Percentiles rank a stretch among this genome's conserved stretches.
phyloP scores from a whole-genome alignment of 495 filamentous ascomycete genomes.

The Penicillium chermesinum region DNA sequence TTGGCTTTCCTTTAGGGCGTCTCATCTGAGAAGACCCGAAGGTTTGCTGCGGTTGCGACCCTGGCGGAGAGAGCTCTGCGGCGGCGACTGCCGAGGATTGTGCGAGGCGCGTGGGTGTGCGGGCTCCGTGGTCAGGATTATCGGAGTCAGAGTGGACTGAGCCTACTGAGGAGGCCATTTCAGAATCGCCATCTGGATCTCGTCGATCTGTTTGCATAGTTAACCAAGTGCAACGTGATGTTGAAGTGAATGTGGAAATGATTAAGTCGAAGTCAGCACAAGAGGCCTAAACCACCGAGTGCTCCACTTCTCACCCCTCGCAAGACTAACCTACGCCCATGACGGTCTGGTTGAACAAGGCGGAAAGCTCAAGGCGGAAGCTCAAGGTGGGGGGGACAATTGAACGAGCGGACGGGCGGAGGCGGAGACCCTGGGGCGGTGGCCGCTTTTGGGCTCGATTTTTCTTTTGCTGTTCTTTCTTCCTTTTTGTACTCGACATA shows the following conservation, averaged over 20 bases:
- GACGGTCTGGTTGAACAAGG: not conserved
- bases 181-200: conserved; percentile 54
- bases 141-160: conserved; percentile 25
- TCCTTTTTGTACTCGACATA: conserved; percentile 16
- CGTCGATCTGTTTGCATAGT: conserved; percentile 11
- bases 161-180: conserved; percentile 52
- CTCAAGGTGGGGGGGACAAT: conserved; percentile 1
- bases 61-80: conserved; percentile 51
- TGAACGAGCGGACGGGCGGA: conserved; percentile 1
- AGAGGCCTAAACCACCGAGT: too few species aligned
- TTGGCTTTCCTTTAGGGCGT: not conserved
- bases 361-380: too few species aligned
- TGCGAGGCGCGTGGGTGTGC: conserved; percentile 30
- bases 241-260: not conserved
- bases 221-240: not conserved
- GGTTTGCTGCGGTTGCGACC: conserved; percentile 48
- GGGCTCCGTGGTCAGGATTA: conserved; percentile 26
- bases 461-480: conserved; percentile 20
- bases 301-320: too few species aligned
- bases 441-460: conserved; percentile 20
- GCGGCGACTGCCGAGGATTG: conserved; percentile 14
- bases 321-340: conserved; percentile 23
- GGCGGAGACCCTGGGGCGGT: conserved; percentile 25
- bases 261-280: not conserved
- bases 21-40: too few species aligned